Evolutionary conservation across 2,329 filamentous ascomycete species (phyloP).

Genomic region (Incumbomyces delicatus): DNA sequence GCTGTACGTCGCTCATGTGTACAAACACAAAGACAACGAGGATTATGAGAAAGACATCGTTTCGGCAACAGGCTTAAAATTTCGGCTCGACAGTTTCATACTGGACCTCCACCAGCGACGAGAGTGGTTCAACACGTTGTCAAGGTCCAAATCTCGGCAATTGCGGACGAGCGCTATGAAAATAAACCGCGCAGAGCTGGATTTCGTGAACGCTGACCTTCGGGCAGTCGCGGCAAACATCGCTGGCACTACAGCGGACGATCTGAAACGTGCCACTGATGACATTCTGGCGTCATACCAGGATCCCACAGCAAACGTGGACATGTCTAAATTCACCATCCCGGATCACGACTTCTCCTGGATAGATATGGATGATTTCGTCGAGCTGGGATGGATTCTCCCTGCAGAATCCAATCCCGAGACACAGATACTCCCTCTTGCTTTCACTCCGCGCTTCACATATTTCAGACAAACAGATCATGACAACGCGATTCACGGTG

Average conservation of each 20-base stretch:
- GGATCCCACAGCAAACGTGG: conserved; percentile 41
- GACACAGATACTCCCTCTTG: conserved; percentile 86
- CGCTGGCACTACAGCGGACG: conserved; percentile 66
- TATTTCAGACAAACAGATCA: conserved; percentile 98
- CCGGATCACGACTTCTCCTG: conserved; percentile 91
- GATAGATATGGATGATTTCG: conserved; percentile 99
- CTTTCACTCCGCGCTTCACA: conserved; percentile 86
- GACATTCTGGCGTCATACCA: conserved; percentile 49
- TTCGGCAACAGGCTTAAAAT: conserved; percentile 91
- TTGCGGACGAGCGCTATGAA: conserved; percentile 85
- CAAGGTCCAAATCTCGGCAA: conserved; percentile 65
- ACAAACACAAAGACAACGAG: conserved; percentile 94
- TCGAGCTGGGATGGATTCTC: conserved; percentile 92
- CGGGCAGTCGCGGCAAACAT: conserved; percentile 88
- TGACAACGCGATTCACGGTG: conserved; percentile 65
- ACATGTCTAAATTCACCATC: conserved; percentile 83
- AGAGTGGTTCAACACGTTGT: conserved; percentile 78
- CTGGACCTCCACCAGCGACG: conserved; percentile 88
- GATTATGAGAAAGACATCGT: conserved; percentile 69
- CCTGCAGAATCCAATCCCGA: conserved; percentile 83
- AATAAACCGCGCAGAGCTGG: conserved; percentile 87
- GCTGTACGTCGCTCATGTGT: conserved; percentile 90
- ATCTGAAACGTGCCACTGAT: conserved; percentile 58
- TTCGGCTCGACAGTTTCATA: conserved; percentile 93
- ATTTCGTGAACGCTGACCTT: conserved; percentile 83